Conservation (phyloP, 192 early-diverging fungal species). For the Linnemannia exigua region DNA sequence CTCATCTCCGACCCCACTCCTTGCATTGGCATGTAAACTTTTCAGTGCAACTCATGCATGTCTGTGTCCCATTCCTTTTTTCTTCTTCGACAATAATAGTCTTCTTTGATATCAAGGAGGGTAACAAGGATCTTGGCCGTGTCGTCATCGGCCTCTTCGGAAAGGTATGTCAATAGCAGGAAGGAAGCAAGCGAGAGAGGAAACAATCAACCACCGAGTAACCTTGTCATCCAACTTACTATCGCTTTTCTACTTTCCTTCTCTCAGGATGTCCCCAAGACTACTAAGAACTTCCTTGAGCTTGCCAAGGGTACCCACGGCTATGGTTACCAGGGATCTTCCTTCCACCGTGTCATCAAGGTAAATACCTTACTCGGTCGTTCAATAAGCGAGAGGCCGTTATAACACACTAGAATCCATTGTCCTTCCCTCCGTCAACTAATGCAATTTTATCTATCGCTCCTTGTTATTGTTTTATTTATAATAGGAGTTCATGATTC, state of each 20-base stretch:
- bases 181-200: neutral
- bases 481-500: conserved; percentile 63
- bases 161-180: conserved; percentile 62
- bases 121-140: conserved; percentile 75
- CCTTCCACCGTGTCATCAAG: conserved; percentile 80
- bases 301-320: conserved; percentile 84
- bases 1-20: neutral
- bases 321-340: conserved; percentile 49
- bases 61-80: neutral
- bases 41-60: neutral
- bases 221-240: neutral
- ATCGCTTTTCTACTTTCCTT: neutral
- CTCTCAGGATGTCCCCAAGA: conserved; percentile 70
- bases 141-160: conserved; percentile 83
- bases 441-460: conserved; percentile 10
- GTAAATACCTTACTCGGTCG: conserved; percentile 71
- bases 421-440: neutral
- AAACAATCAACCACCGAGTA: neutral
- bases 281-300: conserved; percentile 93
- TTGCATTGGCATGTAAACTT: neutral
- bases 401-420: neutral
- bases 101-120: conserved; percentile 90
- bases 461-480: conserved; percentile 56
- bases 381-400: conserved; percentile 60
- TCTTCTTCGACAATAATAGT: conserved; percentile 58